phyloP scores from a whole-genome alignment of 306 rosid genomes.

The Casuarina glauca region DNA sequence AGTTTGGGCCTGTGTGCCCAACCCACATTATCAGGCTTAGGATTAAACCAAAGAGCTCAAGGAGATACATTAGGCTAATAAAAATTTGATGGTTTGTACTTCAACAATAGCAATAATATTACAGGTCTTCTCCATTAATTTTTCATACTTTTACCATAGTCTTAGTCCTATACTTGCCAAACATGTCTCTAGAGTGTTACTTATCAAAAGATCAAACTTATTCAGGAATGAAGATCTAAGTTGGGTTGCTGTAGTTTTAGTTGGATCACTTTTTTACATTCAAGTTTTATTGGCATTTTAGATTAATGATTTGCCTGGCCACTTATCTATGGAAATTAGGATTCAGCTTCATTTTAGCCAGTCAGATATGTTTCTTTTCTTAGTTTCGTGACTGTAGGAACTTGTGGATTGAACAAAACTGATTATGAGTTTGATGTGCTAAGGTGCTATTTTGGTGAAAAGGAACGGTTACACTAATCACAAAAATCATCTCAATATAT shows the following conservation, averaged over 20 bases:
- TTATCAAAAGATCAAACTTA: background rate
- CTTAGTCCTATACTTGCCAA: background rate
- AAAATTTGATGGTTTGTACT: background rate
- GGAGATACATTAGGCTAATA: background rate
- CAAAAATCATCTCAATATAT: background rate
- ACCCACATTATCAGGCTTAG: background rate
- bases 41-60: conserved; percentile 1
- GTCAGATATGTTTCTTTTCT: conserved; percentile 3
- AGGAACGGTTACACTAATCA: background rate
- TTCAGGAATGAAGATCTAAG: background rate
- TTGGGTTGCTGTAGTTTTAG: background rate
- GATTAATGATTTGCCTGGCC: background rate
- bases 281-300: background rate
- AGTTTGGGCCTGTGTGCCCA: background rate
- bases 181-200: background rate
- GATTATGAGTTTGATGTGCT: background rate
- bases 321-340: conserved; percentile 9
- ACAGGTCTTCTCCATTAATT: background rate
- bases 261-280: conserved; percentile 9
- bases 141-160: background rate
- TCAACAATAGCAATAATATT: background rate
- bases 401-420: background rate
- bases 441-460: background rate
- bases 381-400: background rate
- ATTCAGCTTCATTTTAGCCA: conserved; percentile 3